phyloP scores from a whole-genome alignment of 2,329 filamentous ascomycete species.

The Aureobasidium sp. region DNA sequence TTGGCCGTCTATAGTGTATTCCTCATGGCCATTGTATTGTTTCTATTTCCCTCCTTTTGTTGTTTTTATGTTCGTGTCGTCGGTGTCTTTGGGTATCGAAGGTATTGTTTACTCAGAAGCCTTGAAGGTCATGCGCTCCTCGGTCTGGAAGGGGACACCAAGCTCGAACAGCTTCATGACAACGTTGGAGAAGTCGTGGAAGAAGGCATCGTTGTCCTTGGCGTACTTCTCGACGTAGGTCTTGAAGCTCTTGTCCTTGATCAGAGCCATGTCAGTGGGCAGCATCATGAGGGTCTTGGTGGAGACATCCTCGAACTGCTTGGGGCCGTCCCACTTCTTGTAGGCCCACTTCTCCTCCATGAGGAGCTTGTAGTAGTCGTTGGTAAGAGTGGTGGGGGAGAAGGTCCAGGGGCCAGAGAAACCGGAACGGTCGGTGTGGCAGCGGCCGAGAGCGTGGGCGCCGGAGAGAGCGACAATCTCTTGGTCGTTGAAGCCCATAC shows the following conservation, averaged over 20 bases:
- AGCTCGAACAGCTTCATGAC: conserved; percentile 84
- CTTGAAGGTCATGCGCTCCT: conserved; percentile 42
- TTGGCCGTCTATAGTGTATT: neutral
- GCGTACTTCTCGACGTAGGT: conserved; percentile 79
- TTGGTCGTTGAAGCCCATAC: conserved; percentile 96
- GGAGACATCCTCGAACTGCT: conserved; percentile 82
- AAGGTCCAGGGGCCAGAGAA: conserved; percentile 89
- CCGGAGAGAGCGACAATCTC: conserved; percentile 89
- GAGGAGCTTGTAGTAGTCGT: conserved; percentile 88
- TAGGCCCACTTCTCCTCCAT: conserved; percentile 87
- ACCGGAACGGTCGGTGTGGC: conserved; percentile 81
- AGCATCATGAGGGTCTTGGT: conserved; percentile 96
- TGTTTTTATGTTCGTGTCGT: neutral
- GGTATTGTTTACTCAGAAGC: conserved; percentile 28
- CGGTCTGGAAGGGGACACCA: conserved; percentile 73
- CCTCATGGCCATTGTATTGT: neutral
- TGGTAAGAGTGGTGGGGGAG: conserved; percentile 83
- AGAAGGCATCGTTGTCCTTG: conserved; percentile 84
- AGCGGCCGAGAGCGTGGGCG: conserved; percentile 81
- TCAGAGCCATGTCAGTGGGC: conserved; percentile 78
- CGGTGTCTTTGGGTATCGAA: neutral
- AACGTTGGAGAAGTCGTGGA: conserved; percentile 81
- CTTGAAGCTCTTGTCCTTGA: conserved; percentile 83
- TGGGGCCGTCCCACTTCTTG: conserved; percentile 84
- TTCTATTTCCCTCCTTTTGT: neutral